Percentiles rank a stretch among this genome's conserved stretches.
Evolutionary conservation across 2,329 filamentous ascomycete species (phyloP).

Genomic region (Fusarium sp.): DNA sequence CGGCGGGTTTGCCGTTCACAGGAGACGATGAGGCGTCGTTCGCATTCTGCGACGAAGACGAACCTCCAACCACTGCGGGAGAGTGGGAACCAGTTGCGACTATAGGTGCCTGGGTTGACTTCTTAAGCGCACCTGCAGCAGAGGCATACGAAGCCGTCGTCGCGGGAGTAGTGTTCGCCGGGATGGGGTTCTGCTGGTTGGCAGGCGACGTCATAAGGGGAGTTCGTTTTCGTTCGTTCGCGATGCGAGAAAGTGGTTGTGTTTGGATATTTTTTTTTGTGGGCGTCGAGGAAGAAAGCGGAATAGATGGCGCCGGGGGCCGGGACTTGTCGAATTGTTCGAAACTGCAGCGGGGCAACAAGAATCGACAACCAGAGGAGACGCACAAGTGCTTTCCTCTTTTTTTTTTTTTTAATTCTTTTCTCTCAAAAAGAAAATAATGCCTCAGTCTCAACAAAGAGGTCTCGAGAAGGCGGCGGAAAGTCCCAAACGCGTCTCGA

Average conservation of each 20-base stretch:
- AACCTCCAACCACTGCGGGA: conserved; percentile 67
- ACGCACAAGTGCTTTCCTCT: conserved; percentile 26
- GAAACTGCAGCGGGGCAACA: conserved; percentile 40
- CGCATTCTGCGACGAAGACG: conserved; percentile 66
- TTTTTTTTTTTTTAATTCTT: conserved; percentile 7
- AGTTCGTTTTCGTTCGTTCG: conserved; percentile 48
- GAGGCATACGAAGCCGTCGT: conserved; percentile 75
- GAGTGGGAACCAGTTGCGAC: conserved; percentile 68
- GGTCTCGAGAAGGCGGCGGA: conserved; percentile 41
- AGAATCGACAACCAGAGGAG: conserved; percentile 29
- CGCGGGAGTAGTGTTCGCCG: conserved; percentile 69
- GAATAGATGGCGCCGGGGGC: conserved; percentile 42
- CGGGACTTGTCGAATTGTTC: conserved; percentile 42
- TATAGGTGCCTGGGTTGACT: conserved; percentile 70
- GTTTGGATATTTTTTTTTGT: conserved; percentile 41
- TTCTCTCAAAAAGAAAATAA: conserved; percentile 15
- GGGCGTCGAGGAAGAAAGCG: conserved; percentile 42
- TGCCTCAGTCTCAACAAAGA: conserved; percentile 30
- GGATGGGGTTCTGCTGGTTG: conserved; percentile 64
- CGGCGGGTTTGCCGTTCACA: conserved; percentile 85
- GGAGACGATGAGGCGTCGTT: conserved; percentile 77
- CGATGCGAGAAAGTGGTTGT: conserved; percentile 46
- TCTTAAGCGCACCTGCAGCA: conserved; percentile 72
- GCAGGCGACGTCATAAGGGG: conserved; percentile 71
- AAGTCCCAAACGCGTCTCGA: conserved; percentile 43